Base-by-base conservation (phyloP, 2,329 filamentous ascomycete genomes). In the Beauveria sp. region DNA sequence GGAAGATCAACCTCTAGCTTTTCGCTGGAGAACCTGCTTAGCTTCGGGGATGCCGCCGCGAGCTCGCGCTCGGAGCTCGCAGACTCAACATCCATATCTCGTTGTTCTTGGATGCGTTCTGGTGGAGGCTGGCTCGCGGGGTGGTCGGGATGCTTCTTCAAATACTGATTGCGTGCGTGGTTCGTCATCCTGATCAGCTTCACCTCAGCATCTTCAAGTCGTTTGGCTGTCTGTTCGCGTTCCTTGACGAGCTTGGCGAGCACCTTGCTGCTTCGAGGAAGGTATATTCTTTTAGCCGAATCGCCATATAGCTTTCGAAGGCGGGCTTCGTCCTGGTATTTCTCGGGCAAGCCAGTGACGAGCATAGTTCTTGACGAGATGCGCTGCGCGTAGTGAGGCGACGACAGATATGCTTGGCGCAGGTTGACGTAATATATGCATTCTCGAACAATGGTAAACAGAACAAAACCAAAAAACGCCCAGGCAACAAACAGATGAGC, bases 401-500 rank as follows among this genome's bases (percentile, higher is more conserved):
- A 90, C 61, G 96, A 81, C n/a, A 93, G 85, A 77, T 96, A 98
- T 1, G 93, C 93, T 76, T 98, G 95, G 65, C 93, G 90, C 58
- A 98, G 77, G 69, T 96, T 96, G 77, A 97, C 90, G 74, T 91
- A 96, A 81, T 88, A 96, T 67, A 98, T 89, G 71, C 86, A 87
- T 74, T 98, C 93, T 62, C 93, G 85, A 61, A 92, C 89, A 65
- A 98, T 85, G 70, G 91, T 87, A 75, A 90, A 95, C 73, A 98
- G 88, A 66, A 98, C 81, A 71, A 98, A 98, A 51, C 84, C 73
- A 63, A 76, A 92, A 75, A 91, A 98, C 55, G 93, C 74, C 85
- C 91, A 96, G 1, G 87, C 86, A 58, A 92, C 79, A 58, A 90
- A 82, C n/a, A 84, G 84, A 72, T 96, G 91, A 0, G 92, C 93